A percentile compares a stretch with the other conserved stretches of the same genome.
Evolutionary conservation across 148 eudicot genomes (phyloP).

Genomic region (Diospyros lotus): DNA sequence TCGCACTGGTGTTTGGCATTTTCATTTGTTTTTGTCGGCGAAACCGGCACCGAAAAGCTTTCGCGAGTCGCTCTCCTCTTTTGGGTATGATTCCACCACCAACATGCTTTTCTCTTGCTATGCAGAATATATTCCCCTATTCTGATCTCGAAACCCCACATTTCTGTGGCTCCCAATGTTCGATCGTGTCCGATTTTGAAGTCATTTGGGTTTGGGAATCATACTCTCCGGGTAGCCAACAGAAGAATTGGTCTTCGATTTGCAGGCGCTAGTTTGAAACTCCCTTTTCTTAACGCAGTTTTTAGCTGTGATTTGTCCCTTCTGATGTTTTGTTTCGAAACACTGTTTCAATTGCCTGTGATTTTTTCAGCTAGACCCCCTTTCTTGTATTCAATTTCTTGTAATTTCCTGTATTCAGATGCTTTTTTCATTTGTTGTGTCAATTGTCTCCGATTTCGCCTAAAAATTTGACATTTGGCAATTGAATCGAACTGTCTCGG

Average conservation of each 20-base stretch:
- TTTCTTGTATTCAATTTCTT: constrained; percentile 42
- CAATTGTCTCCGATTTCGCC: constrained; percentile 61
- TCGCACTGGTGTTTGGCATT: background rate
- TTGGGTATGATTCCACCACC: constrained; percentile 7
- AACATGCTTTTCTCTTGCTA: background rate
- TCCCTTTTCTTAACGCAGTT: background rate
- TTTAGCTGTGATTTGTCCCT: constrained; percentile 16
- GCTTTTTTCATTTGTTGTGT: constrained; percentile 37
- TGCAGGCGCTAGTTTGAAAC: background rate
- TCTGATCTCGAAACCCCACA: constrained; percentile 4
- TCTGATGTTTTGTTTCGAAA: constrained; percentile 55
- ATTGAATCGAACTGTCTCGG: background rate
- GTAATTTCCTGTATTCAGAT: constrained; percentile 32
- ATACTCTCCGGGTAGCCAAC: background rate
- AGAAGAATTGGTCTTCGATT: background rate
- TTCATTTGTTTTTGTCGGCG: background rate
- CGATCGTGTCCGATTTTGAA: background rate
- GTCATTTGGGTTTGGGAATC: background rate
- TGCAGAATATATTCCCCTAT: background rate
- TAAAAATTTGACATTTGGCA: constrained; percentile 39
- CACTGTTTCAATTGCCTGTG: constrained; percentile 28
- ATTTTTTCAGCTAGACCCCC: constrained; percentile 30
- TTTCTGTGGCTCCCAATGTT: constrained; percentile 3
- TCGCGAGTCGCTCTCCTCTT: too few species aligned
- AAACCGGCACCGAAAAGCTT: constrained; percentile 12